These are phyloP conservation scores for Pythium grandisporangium DNA, from an alignment of 352 stramenopile genomes.

Conservation along the genomic window DNA sequence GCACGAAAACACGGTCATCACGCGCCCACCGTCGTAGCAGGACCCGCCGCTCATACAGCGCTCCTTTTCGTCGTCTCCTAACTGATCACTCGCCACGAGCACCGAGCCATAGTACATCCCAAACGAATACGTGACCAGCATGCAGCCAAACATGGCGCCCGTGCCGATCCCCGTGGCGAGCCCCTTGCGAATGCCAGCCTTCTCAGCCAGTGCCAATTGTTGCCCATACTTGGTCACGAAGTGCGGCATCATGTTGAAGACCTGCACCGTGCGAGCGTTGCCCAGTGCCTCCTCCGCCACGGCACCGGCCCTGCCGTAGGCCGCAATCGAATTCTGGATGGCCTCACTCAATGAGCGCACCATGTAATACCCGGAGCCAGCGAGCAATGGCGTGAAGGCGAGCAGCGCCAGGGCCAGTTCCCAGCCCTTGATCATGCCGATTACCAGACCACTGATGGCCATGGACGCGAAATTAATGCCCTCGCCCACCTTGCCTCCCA, in stretches of 20 bases:
- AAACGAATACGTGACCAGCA: conserved; percentile 19
- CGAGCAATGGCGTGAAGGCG: conserved; percentile 18
- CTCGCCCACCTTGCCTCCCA: conserved; percentile 17
- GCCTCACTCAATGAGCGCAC: conserved; percentile 1
- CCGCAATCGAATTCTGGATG: conserved; percentile 7
- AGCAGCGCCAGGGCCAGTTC: conserved; percentile 25
- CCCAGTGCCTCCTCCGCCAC: conserved; percentile 19
- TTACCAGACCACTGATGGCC: conserved; percentile 20
- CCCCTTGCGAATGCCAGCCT: conserved; percentile 10
- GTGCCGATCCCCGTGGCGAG: conserved; percentile 12
- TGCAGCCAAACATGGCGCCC: conserved; percentile 16
- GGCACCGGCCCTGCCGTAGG: conserved; percentile 15
- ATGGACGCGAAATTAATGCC: conserved; percentile 20
- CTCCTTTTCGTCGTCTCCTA: no score
- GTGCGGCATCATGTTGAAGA: conserved; percentile 14
- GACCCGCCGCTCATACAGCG: conserved; percentile 1
- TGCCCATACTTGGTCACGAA: conserved; percentile 14
- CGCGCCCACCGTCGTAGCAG: conserved; percentile 15
- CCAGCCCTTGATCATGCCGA: conserved; percentile 26
- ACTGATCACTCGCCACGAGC: conserved; percentile 8
- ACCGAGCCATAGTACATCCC: conserved; percentile 34
- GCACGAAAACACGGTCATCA: conserved; percentile 20
- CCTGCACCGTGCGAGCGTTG: conserved; percentile 21
- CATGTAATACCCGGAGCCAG: conserved; percentile 6
- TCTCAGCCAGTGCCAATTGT: conserved; percentile 6